phyloP scores from a whole-genome alignment of 2,329 filamentous ascomycete species.

The Pseudogymnoascus sp. region DNA sequence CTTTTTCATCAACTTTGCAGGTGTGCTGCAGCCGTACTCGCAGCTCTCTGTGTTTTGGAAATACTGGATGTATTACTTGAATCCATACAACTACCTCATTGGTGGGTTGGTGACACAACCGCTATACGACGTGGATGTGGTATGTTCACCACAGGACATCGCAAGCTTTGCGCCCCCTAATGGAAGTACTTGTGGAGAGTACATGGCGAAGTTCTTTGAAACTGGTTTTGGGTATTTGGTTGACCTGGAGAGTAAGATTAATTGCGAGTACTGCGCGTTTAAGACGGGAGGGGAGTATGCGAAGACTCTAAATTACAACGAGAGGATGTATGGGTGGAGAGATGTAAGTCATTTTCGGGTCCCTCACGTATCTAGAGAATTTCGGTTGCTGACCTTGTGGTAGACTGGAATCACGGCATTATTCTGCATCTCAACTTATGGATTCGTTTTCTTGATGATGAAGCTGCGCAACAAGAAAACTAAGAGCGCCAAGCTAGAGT shows the following conservation, averaged over 20 bases:
- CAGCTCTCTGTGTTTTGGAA: constrained; percentile 59
- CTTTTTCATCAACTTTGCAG: constrained; percentile 61
- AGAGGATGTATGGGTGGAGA: constrained; percentile 59
- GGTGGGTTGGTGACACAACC: constrained; percentile 45
- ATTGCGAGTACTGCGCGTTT: constrained; percentile 56
- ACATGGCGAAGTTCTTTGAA: constrained; percentile 28
- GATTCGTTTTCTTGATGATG: constrained; percentile 35
- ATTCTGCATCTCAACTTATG: constrained; percentile 33
- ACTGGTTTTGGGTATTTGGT: constrained; percentile 37
- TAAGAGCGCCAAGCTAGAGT: constrained; percentile 28
- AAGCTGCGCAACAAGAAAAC: constrained; percentile 35
- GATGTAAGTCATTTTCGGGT: constrained; percentile 31
- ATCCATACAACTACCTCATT: constrained; percentile 55
- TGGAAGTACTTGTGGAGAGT: constrained; percentile 45
- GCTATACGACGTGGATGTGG: constrained; percentile 38
- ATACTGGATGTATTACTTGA: constrained; percentile 45
- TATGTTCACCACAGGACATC: constrained; percentile 41
- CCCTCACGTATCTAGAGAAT: constrained; percentile 37
- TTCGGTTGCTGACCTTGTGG: constrained; percentile 48
- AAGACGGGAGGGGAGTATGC: constrained; percentile 50
- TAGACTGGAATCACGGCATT: constrained; percentile 36
- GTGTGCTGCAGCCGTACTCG: constrained; percentile 60
- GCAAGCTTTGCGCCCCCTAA: constrained; percentile 31
- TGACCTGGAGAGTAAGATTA: constrained; percentile 48
- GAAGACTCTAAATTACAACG: constrained; percentile 46